A percentile compares a stretch with the other conserved stretches of the same genome.
These are phyloP conservation scores for Infundibulicybe gibba DNA, from an alignment of 768 basidiomycete genomes.

Conservation along the genomic window DNA sequence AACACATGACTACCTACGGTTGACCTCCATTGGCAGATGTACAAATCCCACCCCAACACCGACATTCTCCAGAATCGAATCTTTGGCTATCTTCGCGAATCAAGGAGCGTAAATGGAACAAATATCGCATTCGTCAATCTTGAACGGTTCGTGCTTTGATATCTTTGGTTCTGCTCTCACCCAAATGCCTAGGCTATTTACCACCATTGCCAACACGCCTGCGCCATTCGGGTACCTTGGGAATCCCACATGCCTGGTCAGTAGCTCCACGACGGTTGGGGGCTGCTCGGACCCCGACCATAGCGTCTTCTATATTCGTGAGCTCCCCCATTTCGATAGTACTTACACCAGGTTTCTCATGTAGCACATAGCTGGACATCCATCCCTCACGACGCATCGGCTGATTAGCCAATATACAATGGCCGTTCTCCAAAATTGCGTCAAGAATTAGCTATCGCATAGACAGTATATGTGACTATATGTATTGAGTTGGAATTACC, in stretches of 20 bases:
- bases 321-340: slow-evolving; percentile 4
- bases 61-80: slow-evolving; percentile 21
- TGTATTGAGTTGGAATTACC: too few species aligned
- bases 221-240: slow-evolving; percentile 21
- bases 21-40: slow-evolving; percentile 17
- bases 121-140: slow-evolving; percentile 26
- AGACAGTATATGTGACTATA: too few species aligned
- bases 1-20: not conserved
- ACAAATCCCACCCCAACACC: slow-evolving; percentile 21
- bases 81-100: slow-evolving; percentile 19
- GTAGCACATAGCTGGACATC: slow-evolving; percentile 21
- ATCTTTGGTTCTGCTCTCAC: not conserved
- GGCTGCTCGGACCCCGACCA: slow-evolving; percentile 25
- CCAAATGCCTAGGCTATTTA: slow-evolving; percentile 15
- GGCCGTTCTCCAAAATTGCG: slow-evolving; percentile 13
- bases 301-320: slow-evolving; percentile 26
- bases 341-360: not conserved
- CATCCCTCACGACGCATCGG: slow-evolving; percentile 22
- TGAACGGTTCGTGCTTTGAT: slow-evolving; percentile 9
- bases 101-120: slow-evolving; percentile 21
- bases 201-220: slow-evolving; percentile 17
- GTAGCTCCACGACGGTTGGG: slow-evolving; percentile 22
- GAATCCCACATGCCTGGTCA: slow-evolving; percentile 26
- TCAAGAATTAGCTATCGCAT: too few species aligned
- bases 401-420: slow-evolving; percentile 21